Evolutionary conservation across 129 eudicot genomes (phyloP).

Genomic region (Erigeron canadensis): DNA sequence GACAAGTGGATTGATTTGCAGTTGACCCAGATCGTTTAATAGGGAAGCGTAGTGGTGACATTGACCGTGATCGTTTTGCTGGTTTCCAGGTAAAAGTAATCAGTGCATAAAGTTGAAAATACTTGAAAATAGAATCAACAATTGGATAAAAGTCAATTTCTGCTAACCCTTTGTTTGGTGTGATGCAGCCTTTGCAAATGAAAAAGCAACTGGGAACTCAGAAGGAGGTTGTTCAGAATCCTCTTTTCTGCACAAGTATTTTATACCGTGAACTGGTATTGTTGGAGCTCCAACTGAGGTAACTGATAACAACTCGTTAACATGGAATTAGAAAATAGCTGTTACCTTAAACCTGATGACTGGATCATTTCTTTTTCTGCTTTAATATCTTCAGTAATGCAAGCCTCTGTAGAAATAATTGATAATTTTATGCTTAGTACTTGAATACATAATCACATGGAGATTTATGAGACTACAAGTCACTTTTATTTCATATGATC

Average conservation of each 20-base stretch:
- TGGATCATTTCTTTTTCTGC: slow-evolving; percentile 23
- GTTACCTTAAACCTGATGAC: slow-evolving; percentile 42
- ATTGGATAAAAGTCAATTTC: slow-evolving; percentile 5
- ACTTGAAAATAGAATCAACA: background rate
- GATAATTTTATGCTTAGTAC: slow-evolving; percentile 17
- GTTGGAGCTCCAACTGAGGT: slow-evolving; percentile 9
- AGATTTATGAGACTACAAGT: background rate
- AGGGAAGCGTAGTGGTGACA: slow-evolving; percentile 57
- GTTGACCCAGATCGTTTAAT: slow-evolving; percentile 57
- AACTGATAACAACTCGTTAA: slow-evolving; percentile 2
- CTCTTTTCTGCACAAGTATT: slow-evolving; percentile 41
- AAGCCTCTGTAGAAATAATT: slow-evolving; percentile 20
- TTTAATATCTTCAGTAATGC: slow-evolving; percentile 37
- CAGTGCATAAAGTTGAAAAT: background rate
- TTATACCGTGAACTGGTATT: slow-evolving; percentile 17
- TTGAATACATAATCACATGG: slow-evolving; percentile 2
- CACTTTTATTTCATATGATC: background rate
- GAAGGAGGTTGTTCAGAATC: slow-evolving; percentile 31
- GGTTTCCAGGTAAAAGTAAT: slow-evolving; percentile 17
- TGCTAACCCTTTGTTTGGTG: slow-evolving; percentile 52
- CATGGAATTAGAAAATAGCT: background rate
- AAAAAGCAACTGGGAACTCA: slow-evolving; percentile 38
- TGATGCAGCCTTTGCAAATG: slow-evolving; percentile 42
- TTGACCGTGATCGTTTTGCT: slow-evolving; percentile 51
- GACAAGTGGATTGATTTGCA: slow-evolving; percentile 45